Base-by-base conservation (phyloP, 192 early-diverging fungal species). In the Coemansia sp. region DNA sequence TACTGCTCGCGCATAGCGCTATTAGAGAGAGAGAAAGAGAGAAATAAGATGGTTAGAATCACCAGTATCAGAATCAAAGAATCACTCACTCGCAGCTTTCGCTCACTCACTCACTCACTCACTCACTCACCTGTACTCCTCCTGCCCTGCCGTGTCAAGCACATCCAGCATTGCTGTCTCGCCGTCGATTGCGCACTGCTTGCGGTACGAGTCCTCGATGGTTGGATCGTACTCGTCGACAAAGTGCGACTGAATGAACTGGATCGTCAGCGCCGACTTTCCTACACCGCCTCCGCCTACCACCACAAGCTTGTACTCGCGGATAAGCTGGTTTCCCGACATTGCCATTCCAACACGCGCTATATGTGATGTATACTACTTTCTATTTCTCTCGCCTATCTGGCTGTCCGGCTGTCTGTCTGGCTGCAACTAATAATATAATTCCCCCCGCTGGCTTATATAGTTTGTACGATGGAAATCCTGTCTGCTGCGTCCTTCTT, bases 191-290 rank as follows among this genome's bases (percentile, higher is more conserved):
- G 93, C 86, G 73, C 94, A 92, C 79, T 97, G 96, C 75, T 97
- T 96, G 61, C 92, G 89, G 85, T 98, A 98, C n/a, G 95, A 97
- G 84, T 98, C 96, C 85, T 98, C 96, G 65, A 96, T 98, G 18
- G 96, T 98, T 9, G 96, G 96, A 76, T 98, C 96, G 74, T 98
- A 98, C 70, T 91, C 91, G 68, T 93, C 89, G 53, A 93, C 89
- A 79, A 94, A 93, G 80, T 93, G 88, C 52, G 87, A 89, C 72
- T 90, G 89, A 61, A 90, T 92, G 62, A 92, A 91, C 72, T 92
- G 90, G 54, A 93, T 92, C 9, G 92, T 93, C 69, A 93, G 72
- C 59, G 92, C 92, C 43, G 90, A 91, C 79, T 93, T 92, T 54
- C 91, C 92, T 18, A 92, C 92, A 71, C 92, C 92, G 74, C 92